Conservation (phyloP, 305 asterid species). For the Fraxinus floribunda region DNA sequence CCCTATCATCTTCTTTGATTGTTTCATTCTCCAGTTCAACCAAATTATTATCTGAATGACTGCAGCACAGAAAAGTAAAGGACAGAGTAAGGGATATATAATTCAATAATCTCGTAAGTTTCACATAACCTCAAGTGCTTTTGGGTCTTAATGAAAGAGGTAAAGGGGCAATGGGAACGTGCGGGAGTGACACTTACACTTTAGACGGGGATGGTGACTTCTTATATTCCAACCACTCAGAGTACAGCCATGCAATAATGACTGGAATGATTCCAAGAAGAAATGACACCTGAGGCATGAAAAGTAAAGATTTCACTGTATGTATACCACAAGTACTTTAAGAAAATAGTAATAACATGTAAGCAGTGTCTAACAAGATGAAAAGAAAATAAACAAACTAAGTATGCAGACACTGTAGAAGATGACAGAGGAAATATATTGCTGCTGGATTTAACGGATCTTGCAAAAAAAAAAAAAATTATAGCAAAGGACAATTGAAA, state of each 20-base stretch:
- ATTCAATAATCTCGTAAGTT: neutral
- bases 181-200: constrained; percentile 53
- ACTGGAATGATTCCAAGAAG: constrained; percentile 81
- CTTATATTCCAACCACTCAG: constrained; percentile 79
- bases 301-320: constrained; percentile 12
- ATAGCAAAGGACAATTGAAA: neutral
- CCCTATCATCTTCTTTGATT: constrained; percentile 73
- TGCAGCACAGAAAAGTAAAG: constrained; percentile 35
- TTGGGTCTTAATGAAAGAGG: neutral
- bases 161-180: neutral
- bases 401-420: neutral
- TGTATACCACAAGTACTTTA: constrained; percentile 5
- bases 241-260: constrained; percentile 71
- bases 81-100: constrained; percentile 11
- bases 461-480: neutral
- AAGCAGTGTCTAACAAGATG: constrained; percentile 7
- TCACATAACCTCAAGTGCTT: neutral
- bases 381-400: neutral
- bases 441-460: neutral
- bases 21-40: constrained; percentile 56
- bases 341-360: constrained; percentile 11
- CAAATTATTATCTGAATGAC: constrained; percentile 86
- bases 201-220: constrained; percentile 58
- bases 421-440: neutral
- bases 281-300: constrained; percentile 72